Evolutionary conservation across 1,139 yeast species (phyloP), one percentile per base, ranked within the genome.

Genomic region (Geotrichum siamense): DNA sequence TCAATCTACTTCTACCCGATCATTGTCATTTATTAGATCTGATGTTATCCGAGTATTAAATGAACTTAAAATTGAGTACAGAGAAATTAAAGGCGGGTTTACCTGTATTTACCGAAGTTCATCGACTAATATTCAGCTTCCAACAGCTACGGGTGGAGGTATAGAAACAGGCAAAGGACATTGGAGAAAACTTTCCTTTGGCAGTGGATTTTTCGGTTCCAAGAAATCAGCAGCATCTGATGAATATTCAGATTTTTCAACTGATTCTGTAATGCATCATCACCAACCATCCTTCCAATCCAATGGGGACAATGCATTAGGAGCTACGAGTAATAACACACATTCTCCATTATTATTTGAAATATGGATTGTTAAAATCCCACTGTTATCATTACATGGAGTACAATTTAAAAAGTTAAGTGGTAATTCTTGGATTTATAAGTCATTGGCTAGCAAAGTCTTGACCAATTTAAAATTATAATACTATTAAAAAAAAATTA

Each of bases 401-500:
- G 91, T 91, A 43, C 96, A 89, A 63, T 87, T 91, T 68, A 91
- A 89, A 70, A 89, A 89, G 62, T 74, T 89, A 36, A 74, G 84
- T 48, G 98, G 98, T 56, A 87, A 91, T 62, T 85, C 96, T 2
- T 89, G 97, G 97, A 78, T 83, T 65, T 89, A 89, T 66, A 89
- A 89, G 68, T 81, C 87, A n/a, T 70, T 89, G 61, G 97, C 96
- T 2, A 80, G 93, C 48, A 86, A 81, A 62, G 82, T 89, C 39
- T 74, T 89, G 64, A 75, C 76, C 50, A 91, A 85, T 56, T 71
- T 89, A 63, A 81, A 82, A 56, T 69, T 87, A 29, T 63, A 57
- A 23, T 6, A 23, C 6, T 6, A 23, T 8, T 23, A 6, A 8
- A 8, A 8, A 10, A 23, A 23, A 8, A 6, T 23, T 23, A n/a